Evolutionary conservation across 2,329 filamentous ascomycete species (phyloP), one percentile per base, ranked within the genome.

Genomic region (Talaromyces islandicus): DNA sequence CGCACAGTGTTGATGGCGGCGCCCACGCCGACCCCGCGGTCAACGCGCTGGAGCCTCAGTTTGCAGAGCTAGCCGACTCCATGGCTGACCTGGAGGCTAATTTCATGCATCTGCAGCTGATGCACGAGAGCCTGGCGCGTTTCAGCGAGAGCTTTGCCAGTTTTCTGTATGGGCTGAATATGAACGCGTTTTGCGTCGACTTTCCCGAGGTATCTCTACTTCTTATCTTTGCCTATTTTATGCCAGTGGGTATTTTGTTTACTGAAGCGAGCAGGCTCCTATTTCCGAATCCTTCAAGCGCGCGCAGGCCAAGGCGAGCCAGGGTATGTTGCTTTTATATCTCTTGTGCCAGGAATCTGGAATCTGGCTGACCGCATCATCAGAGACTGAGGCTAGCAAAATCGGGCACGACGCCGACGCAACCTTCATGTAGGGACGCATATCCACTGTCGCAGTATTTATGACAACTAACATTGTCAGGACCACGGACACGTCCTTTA

Each of bases 171-270:
- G 94, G 94, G 1, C 75, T 99, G 72, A 97, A 97, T 71, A 97
- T 99, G 92, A 97, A 97, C 75, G 94, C 94, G 1, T 99, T 97
- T 73, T 97, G 93, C 73, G 92, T 97, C 32, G 94, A 99, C 74
- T 99, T 97, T 65, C 90, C 92, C 0, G 94, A 99, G 85, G 92
- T 92, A 77, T 57, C 64, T 24, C n/a, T 46, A 4, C 7, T 19
- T n/a, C 29, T 10, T 30, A 10, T n/a, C n/a, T n/a, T n/a, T n/a
- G n/a, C n/a, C n/a, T n/a, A 11, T 7, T 9, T 21, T 17, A 7
- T 10, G 48, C 6, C 6, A 4, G 9, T 1, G 41, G 10, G 6
- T n/a, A 46, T 46, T 7, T 46, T 19, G 14, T 21, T 46, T 19
- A 46, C 41, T 46, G 41, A 21, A 11, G 41, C n/a, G 25, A 48